Conservation (phyloP, 2,329 filamentous ascomycete genomes). For the Fusarium nematophilum region DNA sequence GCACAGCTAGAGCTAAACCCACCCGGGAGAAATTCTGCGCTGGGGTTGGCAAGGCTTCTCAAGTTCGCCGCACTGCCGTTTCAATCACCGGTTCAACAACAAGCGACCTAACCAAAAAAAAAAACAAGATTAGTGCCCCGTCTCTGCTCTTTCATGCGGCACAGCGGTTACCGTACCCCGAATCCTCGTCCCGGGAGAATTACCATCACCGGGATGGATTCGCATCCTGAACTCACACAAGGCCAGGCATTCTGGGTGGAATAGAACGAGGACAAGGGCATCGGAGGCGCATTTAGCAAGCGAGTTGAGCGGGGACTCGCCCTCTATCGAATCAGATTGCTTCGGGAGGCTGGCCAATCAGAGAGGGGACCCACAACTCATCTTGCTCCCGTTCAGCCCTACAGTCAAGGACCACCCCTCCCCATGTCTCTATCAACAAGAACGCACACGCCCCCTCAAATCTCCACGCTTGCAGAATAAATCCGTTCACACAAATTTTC, state of each 20-base stretch:
- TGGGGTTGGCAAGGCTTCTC: neutral
- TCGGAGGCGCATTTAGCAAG: too few species aligned
- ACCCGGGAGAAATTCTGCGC: constrained; percentile 25
- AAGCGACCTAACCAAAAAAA: too few species aligned
- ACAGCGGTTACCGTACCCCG: constrained; percentile 36
- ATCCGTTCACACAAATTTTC: too few species aligned
- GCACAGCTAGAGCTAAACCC: constrained; percentile 1
- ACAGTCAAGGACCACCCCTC: constrained; percentile 19
- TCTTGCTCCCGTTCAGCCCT: constrained; percentile 43
- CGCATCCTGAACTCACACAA: constrained; percentile 13
- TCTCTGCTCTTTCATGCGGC: constrained; percentile 21
- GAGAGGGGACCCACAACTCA: constrained; percentile 10
- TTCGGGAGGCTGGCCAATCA: constrained; percentile 24
- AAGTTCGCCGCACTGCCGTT: constrained; percentile 24
- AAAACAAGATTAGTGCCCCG: constrained; percentile 26
- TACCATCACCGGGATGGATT: constrained; percentile 11
- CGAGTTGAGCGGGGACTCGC: too few species aligned
- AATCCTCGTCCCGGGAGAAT: constrained; percentile 13
- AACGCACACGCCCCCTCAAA: constrained; percentile 18
- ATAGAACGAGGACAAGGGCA: constrained; percentile 10
- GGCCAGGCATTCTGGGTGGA: constrained; percentile 1
- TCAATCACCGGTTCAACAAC: too few species aligned
- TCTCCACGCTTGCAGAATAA: constrained; percentile 11
- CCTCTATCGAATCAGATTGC: too few species aligned
- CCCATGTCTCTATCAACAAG: neutral